Evolutionary conservation across 768 basidiomycete species (phyloP).

Genomic region (Paxillus rubicundulus): DNA sequence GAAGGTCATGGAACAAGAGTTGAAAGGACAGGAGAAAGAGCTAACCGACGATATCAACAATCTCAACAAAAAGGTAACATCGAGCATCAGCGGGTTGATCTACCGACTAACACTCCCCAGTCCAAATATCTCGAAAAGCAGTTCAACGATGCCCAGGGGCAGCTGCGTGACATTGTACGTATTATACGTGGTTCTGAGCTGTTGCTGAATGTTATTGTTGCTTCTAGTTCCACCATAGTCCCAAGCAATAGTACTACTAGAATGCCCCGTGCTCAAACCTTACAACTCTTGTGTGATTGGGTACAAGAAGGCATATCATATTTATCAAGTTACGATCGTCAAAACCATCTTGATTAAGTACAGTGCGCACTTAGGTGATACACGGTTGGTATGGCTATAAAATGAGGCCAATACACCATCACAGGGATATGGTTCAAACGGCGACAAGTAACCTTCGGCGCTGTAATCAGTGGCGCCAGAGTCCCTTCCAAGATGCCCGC

Average conservation of each 20-base stretch:
- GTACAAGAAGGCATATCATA: neutral
- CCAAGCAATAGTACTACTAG: conserved; percentile 20
- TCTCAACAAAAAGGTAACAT: conserved; percentile 80
- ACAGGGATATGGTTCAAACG: too few relatives aligned
- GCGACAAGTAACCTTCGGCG: neutral
- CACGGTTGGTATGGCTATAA: conserved; percentile 1
- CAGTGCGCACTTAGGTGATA: neutral
- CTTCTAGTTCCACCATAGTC: conserved; percentile 29
- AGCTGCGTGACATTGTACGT: conserved; percentile 81
- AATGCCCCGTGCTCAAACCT: neutral
- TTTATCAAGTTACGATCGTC: conserved; percentile 2
- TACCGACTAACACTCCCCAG: conserved; percentile 36
- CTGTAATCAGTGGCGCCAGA: conserved; percentile 7
- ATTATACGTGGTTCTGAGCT: neutral
- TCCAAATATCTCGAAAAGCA: conserved; percentile 93
- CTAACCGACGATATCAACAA: conserved; percentile 78
- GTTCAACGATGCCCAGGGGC: conserved; percentile 84
- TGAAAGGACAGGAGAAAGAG: conserved; percentile 78
- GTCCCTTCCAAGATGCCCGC: conserved; percentile 13
- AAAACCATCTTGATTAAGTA: neutral
- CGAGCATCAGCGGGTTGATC: neutral
- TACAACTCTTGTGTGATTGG: conserved; percentile 10
- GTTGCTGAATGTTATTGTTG: conserved; percentile 5
- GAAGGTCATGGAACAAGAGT: conserved; percentile 69
- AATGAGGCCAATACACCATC: neutral